Percentiles rank a stretch among this genome's conserved stretches.
Evolutionary conservation across 768 basidiomycete species (phyloP).

Genomic region (Exidia glandulosa): DNA sequence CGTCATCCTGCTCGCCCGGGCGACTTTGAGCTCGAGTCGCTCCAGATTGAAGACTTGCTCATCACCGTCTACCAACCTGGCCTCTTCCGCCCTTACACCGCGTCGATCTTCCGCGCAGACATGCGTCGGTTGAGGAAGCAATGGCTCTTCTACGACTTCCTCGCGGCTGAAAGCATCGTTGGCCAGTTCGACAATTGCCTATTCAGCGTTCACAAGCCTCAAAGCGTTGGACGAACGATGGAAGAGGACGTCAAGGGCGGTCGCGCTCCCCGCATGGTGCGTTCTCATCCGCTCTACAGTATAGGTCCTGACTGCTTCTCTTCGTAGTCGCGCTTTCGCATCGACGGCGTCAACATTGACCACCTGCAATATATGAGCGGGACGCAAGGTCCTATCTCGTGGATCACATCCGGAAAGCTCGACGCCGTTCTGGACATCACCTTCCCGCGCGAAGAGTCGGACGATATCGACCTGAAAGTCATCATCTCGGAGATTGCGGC

Average conservation of each 20-base stretch:
- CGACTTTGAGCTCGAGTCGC: constrained; percentile 84
- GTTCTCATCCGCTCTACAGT: constrained; percentile 10
- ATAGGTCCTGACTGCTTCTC: constrained; percentile 1
- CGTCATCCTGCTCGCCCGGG: constrained; percentile 63
- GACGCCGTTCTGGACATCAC: constrained; percentile 97
- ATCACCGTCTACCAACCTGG: constrained; percentile 92
- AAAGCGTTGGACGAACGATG: constrained; percentile 86
- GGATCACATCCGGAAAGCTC: constrained; percentile 95
- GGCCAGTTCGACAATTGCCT: constrained; percentile 97
- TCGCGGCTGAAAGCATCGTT: constrained; percentile 89
- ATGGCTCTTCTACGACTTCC: constrained; percentile 92
- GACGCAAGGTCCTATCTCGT: constrained; percentile 81
- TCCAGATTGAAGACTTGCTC: constrained; percentile 87
- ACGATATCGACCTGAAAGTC: constrained; percentile 62
- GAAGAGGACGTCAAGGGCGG: constrained; percentile 76
- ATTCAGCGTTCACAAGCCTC: constrained; percentile 91
- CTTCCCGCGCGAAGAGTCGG: constrained; percentile 73
- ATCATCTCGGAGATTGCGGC: constrained; percentile 86
- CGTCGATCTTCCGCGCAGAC: constrained; percentile 89
- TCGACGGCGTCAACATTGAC: constrained; percentile 94
- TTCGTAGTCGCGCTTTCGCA: constrained; percentile 78
- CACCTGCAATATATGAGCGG: constrained; percentile 81
- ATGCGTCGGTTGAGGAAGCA: constrained; percentile 75
- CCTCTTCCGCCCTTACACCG: constrained; percentile 82
- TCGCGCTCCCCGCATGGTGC: constrained; percentile 82